These are phyloP conservation scores for Metschnikowia lochheadii DNA, from an alignment of 805 yeast species.

Conservation along the genomic window DNA sequence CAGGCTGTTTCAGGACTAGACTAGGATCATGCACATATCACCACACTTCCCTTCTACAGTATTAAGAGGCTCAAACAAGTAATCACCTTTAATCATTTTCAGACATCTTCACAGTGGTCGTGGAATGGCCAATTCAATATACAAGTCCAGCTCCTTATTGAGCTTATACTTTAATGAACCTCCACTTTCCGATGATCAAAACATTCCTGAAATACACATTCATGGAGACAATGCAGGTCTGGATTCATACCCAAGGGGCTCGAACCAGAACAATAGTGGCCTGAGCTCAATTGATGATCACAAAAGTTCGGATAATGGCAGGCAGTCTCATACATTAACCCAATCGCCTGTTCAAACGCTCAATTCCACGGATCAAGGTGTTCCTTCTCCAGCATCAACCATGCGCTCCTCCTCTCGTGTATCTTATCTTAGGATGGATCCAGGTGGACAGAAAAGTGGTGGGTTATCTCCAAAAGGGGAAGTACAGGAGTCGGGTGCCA, in stretches of 20 bases:
- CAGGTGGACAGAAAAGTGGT: neutral
- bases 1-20: neutral
- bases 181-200: neutral
- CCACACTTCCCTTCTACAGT: neutral
- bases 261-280: neutral
- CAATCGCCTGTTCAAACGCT: neutral
- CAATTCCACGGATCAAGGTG: neutral
- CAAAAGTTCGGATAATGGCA: neutral
- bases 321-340: too few relatives aligned
- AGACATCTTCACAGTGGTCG: neutral
- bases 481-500: neutral
- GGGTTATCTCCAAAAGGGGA: neutral
- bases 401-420: neutral
- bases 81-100: too few relatives aligned
- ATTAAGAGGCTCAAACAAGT: neutral
- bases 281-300: neutral
- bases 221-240: neutral
- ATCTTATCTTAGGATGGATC: neutral
- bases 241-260: neutral
- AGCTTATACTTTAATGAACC: slow-evolving; percentile 2
- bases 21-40: neutral
- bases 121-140: neutral
- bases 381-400: neutral
- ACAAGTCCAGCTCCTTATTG: slow-evolving; percentile 1
- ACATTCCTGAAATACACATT: neutral